Evolutionary conservation across 2,329 filamentous ascomycete genomes (phyloP).

Genomic region (Pleomassaria siparia): DNA sequence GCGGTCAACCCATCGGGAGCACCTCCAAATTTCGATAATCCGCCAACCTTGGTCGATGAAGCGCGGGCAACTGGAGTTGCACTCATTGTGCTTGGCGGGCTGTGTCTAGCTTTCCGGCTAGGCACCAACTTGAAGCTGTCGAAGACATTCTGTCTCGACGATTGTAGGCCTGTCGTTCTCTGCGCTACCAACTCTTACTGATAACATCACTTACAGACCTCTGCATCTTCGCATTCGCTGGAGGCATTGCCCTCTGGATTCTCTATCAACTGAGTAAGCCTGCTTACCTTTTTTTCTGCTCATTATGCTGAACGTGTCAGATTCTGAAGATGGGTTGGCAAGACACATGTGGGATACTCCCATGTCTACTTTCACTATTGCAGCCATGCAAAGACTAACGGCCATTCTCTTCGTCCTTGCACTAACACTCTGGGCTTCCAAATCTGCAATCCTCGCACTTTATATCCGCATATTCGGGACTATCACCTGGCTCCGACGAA

Average conservation of each 20-base stretch:
- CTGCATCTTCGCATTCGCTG: constrained; percentile 6
- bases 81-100: constrained; percentile 2
- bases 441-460: constrained; percentile 9
- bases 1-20: constrained; percentile 5
- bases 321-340: background rate
- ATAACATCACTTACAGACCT: constrained; percentile 1
- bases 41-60: background rate
- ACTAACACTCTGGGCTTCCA: constrained; percentile 7
- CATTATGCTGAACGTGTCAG: background rate
- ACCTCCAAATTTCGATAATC: constrained; percentile 7
- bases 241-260: constrained; percentile 3
- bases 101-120: constrained; percentile 3
- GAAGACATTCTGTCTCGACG: constrained; percentile 3
- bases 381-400: background rate
- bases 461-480: constrained; percentile 11
- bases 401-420: constrained; percentile 1
- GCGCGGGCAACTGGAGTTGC: background rate
- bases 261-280: background rate
- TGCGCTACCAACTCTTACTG: background rate
- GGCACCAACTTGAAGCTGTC: constrained; percentile 1
- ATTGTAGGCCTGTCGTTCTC: constrained; percentile 3
- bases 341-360: constrained; percentile 9
- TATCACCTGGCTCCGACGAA: constrained; percentile 7
- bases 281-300: background rate
- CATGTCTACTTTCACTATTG: background rate